phyloP scores from a whole-genome alignment of 768 basidiomycete genomes.

The Clitopilus passeckerianus region DNA sequence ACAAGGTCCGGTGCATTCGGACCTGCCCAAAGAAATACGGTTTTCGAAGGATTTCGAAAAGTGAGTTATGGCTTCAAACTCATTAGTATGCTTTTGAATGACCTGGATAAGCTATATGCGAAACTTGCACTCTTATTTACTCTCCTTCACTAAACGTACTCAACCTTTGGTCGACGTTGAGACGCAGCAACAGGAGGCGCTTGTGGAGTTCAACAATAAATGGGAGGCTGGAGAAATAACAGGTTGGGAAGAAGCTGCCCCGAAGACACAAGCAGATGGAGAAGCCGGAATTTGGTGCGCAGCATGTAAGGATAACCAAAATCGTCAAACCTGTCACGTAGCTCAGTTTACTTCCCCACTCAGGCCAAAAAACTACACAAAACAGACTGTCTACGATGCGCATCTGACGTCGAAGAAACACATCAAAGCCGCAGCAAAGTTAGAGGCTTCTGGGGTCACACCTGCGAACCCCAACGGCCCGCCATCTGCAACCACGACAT shows the following conservation, averaged over 20 bases:
- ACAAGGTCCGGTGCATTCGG: conserved; percentile 55
- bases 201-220: conserved; percentile 65
- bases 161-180: conserved; percentile 80
- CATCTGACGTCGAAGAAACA: conserved; percentile 97
- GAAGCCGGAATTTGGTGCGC: conserved; percentile 85
- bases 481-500: conserved; percentile 21
- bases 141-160: conserved; percentile 82
- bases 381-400: conserved; percentile 96
- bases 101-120: conserved; percentile 66
- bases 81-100: conserved; percentile 4
- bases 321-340: too few relatives aligned
- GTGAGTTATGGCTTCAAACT: conserved; percentile 37
- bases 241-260: conserved; percentile 62
- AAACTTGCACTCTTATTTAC: conserved; percentile 74
- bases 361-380: conserved; percentile 95
- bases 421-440: conserved; percentile 80
- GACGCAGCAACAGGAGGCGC: conserved; percentile 56
- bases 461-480: conserved; percentile 58
- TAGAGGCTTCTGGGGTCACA: conserved; percentile 43
- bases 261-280: conserved; percentile 41
- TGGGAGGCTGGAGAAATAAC: conserved; percentile 78
- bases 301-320: conserved; percentile 60
- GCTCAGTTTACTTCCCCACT: background rate
- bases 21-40: conserved; percentile 65
- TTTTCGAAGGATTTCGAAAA: conserved; percentile 72